Percentiles rank a stretch among this genome's conserved stretches.
phyloP scores from a whole-genome alignment of 2,329 filamentous ascomycete genomes.

The Corniculantispora saksenae region DNA sequence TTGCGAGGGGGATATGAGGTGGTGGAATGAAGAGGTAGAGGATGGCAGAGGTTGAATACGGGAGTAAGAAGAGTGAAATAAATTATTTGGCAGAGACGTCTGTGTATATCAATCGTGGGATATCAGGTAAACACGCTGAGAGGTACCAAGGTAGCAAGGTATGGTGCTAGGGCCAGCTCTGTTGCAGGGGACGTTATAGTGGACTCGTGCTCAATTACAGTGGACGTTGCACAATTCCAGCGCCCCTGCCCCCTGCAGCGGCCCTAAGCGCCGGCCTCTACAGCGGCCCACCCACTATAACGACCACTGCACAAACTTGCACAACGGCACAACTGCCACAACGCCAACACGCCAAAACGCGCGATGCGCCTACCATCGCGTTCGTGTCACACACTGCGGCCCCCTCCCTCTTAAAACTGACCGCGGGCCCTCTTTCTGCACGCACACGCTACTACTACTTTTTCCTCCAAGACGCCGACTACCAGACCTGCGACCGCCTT shows the following conservation, averaged over 20 bases:
- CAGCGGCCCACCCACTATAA: neutral
- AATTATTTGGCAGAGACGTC: neutral
- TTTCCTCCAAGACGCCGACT: conserved; percentile 2
- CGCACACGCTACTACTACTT: conserved; percentile 5
- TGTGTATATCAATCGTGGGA: neutral
- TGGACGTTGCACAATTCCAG: conserved; percentile 15
- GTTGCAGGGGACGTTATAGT: too few relatives aligned
- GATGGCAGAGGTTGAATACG: neutral
- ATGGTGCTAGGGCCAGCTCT: too few relatives aligned
- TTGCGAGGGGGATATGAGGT: neutral
- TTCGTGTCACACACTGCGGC: conserved; percentile 14
- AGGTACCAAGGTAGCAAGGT: too few relatives aligned
- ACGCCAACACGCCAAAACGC: conserved; percentile 19
- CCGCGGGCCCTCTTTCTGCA: conserved; percentile 12
- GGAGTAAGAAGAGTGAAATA: neutral
- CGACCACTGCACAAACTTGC: neutral
- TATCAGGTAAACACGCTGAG: neutral
- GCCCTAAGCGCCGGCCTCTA: conserved; percentile 7
- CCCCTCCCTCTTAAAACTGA: conserved; percentile 20
- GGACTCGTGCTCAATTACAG: neutral
- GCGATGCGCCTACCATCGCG: conserved; percentile 17
- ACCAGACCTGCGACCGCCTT: conserved; percentile 17
- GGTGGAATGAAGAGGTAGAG: neutral
- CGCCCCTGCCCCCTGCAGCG: neutral
- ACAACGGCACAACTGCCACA: too few relatives aligned